Evolutionary conservation across 495 filamentous ascomycete species (phyloP).

Genomic region (Lasiosphaeris hirsuta): DNA sequence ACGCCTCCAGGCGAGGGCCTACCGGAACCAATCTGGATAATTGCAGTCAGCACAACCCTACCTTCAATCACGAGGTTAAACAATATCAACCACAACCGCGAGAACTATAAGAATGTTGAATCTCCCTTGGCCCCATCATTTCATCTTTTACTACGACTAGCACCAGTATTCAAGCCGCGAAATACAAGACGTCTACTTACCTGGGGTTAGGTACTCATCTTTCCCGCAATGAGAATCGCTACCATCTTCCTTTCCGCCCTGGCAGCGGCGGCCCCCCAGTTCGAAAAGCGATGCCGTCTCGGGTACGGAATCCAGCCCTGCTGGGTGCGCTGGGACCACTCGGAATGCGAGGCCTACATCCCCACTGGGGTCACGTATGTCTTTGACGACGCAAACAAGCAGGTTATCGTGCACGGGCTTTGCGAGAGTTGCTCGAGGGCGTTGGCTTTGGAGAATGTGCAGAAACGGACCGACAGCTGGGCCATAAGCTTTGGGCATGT

Average conservation of each 20-base stretch:
- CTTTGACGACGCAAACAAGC: neutral
- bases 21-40: conserved; percentile 1
- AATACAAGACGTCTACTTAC: too few relatives aligned
- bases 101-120: neutral
- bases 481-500: neutral
- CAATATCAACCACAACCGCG: neutral
- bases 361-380: neutral
- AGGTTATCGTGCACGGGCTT: neutral
- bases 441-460: neutral
- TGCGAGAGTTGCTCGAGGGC: neutral
- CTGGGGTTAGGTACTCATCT: too few relatives aligned
- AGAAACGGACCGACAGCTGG: neutral
- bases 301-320: neutral
- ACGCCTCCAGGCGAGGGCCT: too few relatives aligned
- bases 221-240: neutral
- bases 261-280: neutral
- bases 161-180: too few relatives aligned
- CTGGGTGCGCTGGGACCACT: conserved; percentile 5
- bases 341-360: neutral
- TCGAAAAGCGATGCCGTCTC: neutral
- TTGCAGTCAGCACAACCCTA: neutral
- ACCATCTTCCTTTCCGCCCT: conserved; percentile 1
- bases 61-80: neutral
- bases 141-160: neutral
- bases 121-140: too few relatives aligned